Conservation (phyloP, 2,329 filamentous ascomycete species). For the Tolypocladium amazonense region DNA sequence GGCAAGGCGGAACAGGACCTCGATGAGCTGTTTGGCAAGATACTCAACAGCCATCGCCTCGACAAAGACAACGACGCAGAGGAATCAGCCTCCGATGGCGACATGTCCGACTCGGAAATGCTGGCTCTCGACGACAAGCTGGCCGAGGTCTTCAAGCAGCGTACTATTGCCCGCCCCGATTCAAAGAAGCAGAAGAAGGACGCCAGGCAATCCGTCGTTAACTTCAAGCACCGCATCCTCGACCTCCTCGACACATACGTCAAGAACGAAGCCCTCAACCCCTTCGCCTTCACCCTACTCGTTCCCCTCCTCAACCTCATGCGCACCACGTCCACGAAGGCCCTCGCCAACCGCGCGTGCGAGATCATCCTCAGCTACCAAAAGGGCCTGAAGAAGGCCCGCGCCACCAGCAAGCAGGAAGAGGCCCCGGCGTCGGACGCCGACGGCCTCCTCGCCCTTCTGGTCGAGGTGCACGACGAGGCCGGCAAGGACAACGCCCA, state of each 20-base stretch:
- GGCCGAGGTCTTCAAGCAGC: slow-evolving; percentile 73
- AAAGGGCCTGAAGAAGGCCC: slow-evolving; percentile 51
- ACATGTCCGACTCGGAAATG: slow-evolving; percentile 97
- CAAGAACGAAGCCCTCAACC: slow-evolving; percentile 62
- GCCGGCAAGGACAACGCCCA: slow-evolving; percentile 54
- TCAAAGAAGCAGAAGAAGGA: slow-evolving; percentile 80
- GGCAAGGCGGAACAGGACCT: slow-evolving; percentile 38
- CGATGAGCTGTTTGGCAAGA: slow-evolving; percentile 66
- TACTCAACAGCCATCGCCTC: slow-evolving; percentile 60
- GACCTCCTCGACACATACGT: slow-evolving; percentile 81
- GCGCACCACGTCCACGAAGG: slow-evolving; percentile 65
- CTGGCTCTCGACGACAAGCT: slow-evolving; percentile 76
- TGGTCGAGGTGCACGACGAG: slow-evolving; percentile 60
- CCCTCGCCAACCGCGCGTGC: slow-evolving; percentile 62
- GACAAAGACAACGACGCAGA: slow-evolving; percentile 48
- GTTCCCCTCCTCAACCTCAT: slow-evolving; percentile 68
- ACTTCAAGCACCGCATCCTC: slow-evolving; percentile 90
- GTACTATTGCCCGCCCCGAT: slow-evolving; percentile 48
- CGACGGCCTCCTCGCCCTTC: slow-evolving; percentile 42
- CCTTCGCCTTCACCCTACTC: slow-evolving; percentile 58
- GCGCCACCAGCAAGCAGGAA: slow-evolving; percentile 11
- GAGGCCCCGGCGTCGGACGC: slow-evolving; percentile 22
- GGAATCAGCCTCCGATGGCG: slow-evolving; percentile 52
- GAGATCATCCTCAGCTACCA: slow-evolving; percentile 65
- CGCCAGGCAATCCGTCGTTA: slow-evolving; percentile 78